Base-by-base conservation (phyloP, 352 stramenopile genomes). In the Pythium rishiriense region DNA sequence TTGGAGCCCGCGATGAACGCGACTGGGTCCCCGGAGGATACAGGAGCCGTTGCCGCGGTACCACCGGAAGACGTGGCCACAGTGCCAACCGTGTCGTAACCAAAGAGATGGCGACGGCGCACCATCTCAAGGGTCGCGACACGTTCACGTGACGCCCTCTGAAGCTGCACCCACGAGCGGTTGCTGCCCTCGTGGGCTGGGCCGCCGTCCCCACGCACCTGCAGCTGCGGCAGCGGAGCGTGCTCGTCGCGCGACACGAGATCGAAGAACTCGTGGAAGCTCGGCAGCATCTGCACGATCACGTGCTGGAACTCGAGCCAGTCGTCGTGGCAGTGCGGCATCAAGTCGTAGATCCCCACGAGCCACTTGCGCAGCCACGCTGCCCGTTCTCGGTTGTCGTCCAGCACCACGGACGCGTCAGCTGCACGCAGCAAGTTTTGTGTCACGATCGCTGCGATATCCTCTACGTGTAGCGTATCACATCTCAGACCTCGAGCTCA, bases 1-100 rank as follows among this genome's bases (percentile, higher is more conserved):
- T 87, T 83, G 12, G 69, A 75, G 53, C 70, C 83, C n/a, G 79
- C 75, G 68, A 86, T 83, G 42, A 85, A 70, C 24, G 85, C 68
- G 12, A 70, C 69, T 6, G 66, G 62, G 21, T 75, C 71, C 7
- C 60, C 64, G 29, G 64, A 66, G 54, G 41, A 29, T 19, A 52
- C 39, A 31, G 24, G 29, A 22, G 33, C 24, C 15, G 37, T 49
- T 37, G 45, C 28, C 4, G 26, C 33, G 3, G 37, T 54, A 26
- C 41, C 35, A 43, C n/a, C 4, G 19, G 22, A 35, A 3, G 28
- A 22, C 22, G 28, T 5, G 26, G 33, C 37, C 14, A 24, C 28
- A 41, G 15, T 15, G 3, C 39, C 45, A 11, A 84, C 59, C 55
- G 78, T 86, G 62, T 91, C 76, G 55, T 87, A 87, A 10, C 77